Percentiles rank a stretch among this genome's conserved stretches.
These are phyloP conservation scores for Asterochloris sp. DNA, from an alignment of 139 green algal genomes.

Conservation along the genomic window DNA sequence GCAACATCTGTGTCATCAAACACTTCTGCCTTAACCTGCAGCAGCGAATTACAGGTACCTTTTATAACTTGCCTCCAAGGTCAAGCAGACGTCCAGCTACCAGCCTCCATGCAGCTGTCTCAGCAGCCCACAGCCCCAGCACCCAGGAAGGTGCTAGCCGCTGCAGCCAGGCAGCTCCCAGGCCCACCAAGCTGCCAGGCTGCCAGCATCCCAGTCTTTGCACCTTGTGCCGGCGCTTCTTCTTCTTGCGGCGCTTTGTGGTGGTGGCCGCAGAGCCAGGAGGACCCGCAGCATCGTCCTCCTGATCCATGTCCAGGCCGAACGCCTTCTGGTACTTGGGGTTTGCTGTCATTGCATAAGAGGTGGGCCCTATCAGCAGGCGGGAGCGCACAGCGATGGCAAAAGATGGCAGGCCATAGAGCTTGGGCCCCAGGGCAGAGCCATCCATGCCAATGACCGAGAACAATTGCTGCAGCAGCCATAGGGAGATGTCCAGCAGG, in stretches of 20 bases:
- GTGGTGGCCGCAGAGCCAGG: too few species aligned
- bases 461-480: background rate
- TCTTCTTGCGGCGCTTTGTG: background rate
- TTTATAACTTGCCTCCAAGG: background rate
- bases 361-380: slow-evolving; percentile 22
- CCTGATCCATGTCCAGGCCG: background rate
- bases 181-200: background rate
- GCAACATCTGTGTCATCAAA: too few species aligned
- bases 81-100: background rate
- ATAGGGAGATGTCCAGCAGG: background rate
- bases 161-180: background rate
- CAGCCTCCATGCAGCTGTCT: background rate
- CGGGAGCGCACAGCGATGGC: slow-evolving; percentile 21
- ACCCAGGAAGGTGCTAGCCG: background rate
- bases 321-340: slow-evolving; percentile 18
- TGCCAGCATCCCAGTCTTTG: too few species aligned
- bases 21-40: background rate
- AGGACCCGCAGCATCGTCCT: background rate
- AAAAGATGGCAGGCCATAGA: slow-evolving; percentile 13
- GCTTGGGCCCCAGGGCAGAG: background rate
- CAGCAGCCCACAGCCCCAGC: too few species aligned
- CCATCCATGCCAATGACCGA: slow-evolving; percentile 6
- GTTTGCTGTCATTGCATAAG: slow-evolving; percentile 17
- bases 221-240: background rate
- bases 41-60: background rate